Percentiles rank a stretch among this genome's conserved stretches.
phyloP scores from a whole-genome alignment of 1,284 basidiomycete species.

The Sphagnurus paluster region DNA sequence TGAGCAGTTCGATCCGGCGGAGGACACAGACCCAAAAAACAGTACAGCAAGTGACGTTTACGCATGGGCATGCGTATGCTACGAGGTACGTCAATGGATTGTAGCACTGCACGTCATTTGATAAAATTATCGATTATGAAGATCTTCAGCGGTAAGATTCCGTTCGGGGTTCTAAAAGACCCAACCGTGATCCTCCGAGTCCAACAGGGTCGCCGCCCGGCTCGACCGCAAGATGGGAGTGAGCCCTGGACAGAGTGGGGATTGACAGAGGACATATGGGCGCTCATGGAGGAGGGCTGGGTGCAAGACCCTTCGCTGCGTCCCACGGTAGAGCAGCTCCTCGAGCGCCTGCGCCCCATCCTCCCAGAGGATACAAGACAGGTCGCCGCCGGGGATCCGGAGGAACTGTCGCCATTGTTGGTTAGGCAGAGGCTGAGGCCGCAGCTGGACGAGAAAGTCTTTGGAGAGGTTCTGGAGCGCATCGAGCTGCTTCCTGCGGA shows the following conservation, averaged over 20 bases:
- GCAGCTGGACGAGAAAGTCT: too few relatives aligned
- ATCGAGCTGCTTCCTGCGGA: too few relatives aligned
- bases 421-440: too few relatives aligned
- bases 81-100: slow-evolving; percentile 20
- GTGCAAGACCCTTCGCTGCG: background rate
- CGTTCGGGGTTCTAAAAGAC: slow-evolving; percentile 13
- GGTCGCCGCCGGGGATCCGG: too few relatives aligned
- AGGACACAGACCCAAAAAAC: slow-evolving; percentile 10
- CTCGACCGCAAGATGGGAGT: slow-evolving; percentile 6
- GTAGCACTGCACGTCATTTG: too few relatives aligned
- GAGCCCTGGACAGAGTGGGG: background rate
- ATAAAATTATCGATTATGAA: too few relatives aligned
- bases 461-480: too few relatives aligned
- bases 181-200: slow-evolving; percentile 14
- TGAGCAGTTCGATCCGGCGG: too few relatives aligned
- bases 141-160: slow-evolving; percentile 18
- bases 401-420: too few relatives aligned
- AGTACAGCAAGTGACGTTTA: slow-evolving; percentile 26
- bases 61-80: slow-evolving; percentile 26
- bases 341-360: too few relatives aligned
- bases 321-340: too few relatives aligned
- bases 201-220: slow-evolving; percentile 9
- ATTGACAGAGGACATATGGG: slow-evolving; percentile 7
- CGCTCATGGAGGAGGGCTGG: slow-evolving; percentile 4
- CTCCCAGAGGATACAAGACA: too few relatives aligned